phyloP scores from a whole-genome alignment of 768 basidiomycete genomes.

The Leccinellum albellum region DNA sequence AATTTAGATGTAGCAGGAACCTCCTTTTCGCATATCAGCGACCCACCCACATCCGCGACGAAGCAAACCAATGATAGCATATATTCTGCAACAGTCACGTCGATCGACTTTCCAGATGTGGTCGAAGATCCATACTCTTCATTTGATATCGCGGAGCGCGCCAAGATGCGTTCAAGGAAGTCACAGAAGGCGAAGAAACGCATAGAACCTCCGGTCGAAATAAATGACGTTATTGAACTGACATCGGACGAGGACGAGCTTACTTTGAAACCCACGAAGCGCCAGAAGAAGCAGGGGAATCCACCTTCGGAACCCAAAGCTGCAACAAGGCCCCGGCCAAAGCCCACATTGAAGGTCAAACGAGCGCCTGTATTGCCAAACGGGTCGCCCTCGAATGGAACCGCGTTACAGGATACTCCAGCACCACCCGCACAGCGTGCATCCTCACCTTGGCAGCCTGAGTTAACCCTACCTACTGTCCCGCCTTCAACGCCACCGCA shows the following conservation, averaged over 20 bases:
- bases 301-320: slow-evolving; percentile 27
- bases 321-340: slow-evolving; percentile 24
- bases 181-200: slow-evolving; percentile 17
- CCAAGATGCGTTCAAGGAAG: slow-evolving; percentile 50
- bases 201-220: slow-evolving; percentile 1
- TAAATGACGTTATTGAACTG: slow-evolving; percentile 43
- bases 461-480: slow-evolving; percentile 29
- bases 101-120: slow-evolving; percentile 8
- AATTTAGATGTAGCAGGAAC: slow-evolving; percentile 1
- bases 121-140: slow-evolving; percentile 20
- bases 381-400: slow-evolving; percentile 14
- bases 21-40: slow-evolving; percentile 23
- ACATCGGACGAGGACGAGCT: slow-evolving; percentile 43
- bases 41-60: slow-evolving; percentile 9
- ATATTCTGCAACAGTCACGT: slow-evolving; percentile 8
- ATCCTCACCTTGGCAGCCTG: slow-evolving; percentile 32
- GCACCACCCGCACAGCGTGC: slow-evolving; percentile 30
- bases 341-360: slow-evolving; percentile 22
- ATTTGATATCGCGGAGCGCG: slow-evolving; percentile 52
- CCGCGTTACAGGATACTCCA: slow-evolving; percentile 20
- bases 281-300: slow-evolving; percentile 30
- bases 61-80: slow-evolving; percentile 21
- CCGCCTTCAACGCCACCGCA: slow-evolving; percentile 23
- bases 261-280: slow-evolving; percentile 28
- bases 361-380: slow-evolving; percentile 7